phyloP scores from a whole-genome alignment of 805 yeast species.

The Nakazawaea sp. region DNA sequence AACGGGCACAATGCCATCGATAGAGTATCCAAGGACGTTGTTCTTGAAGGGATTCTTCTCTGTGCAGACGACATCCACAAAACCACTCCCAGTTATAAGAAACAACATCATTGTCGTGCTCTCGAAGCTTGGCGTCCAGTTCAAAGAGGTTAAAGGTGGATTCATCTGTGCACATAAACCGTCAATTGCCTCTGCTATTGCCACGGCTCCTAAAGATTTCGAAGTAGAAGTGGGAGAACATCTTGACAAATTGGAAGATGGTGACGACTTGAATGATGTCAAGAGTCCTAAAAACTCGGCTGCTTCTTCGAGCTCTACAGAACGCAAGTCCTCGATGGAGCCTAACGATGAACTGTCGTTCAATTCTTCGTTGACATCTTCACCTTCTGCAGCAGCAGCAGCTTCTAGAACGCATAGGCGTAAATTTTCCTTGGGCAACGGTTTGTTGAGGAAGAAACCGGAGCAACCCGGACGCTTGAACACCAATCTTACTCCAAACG shows the following conservation, averaged over 20 bases:
- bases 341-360: conserved; percentile 15
- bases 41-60: conserved; percentile 90
- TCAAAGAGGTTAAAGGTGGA: conserved; percentile 89
- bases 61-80: conserved; percentile 91
- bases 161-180: conserved; percentile 74
- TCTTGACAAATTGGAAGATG: conserved; percentile 1
- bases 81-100: conserved; percentile 83
- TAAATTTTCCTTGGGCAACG: conserved; percentile 57
- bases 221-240: conserved; percentile 2
- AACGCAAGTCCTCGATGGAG: conserved; percentile 28
- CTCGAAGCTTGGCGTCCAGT: conserved; percentile 69
- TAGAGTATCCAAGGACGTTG: conserved; percentile 86
- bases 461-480: conserved; percentile 19
- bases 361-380: conserved; percentile 13
- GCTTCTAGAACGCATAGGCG: conserved; percentile 41
- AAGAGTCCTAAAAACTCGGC: too few relatives aligned
- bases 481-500: conserved; percentile 40
- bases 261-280: too few relatives aligned
- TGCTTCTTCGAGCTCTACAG: conserved; percentile 13
- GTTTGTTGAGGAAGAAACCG: conserved; percentile 43
- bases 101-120: conserved; percentile 75
- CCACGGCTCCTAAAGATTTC: conserved; percentile 1
- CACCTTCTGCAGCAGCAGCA: neutral
- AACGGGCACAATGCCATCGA: conserved; percentile 84
- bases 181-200: conserved; percentile 24